Evolutionary conservation across 352 stramenopile genomes (phyloP).

Genomic region (Phytopythium helicoides): DNA sequence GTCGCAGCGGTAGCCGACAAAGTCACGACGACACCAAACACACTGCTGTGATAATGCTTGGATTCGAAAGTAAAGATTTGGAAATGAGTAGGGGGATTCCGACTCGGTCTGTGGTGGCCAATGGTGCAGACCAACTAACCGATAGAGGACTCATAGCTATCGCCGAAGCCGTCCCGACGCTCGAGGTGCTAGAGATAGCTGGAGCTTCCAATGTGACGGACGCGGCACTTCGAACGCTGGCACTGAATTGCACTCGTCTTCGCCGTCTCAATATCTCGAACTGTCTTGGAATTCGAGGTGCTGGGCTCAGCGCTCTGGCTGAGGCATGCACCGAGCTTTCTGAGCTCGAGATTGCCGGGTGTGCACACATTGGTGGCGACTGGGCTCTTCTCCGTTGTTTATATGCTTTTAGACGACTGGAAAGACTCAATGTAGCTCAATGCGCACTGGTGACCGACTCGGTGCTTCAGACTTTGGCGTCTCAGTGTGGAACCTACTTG

Average conservation of each 20-base stretch:
- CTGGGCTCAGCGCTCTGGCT: constrained; percentile 60
- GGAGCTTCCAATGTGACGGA: constrained; percentile 48
- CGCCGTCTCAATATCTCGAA: constrained; percentile 50
- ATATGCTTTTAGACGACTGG: constrained; percentile 49
- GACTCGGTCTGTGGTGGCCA: constrained; percentile 52
- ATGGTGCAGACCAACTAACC: constrained; percentile 65
- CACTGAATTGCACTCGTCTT: constrained; percentile 41
- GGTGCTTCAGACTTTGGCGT: constrained; percentile 77
- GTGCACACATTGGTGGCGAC: constrained; percentile 44
- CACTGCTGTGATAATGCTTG: background rate
- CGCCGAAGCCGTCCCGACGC: constrained; percentile 36
- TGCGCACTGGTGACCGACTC: constrained; percentile 85
- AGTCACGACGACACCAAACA: background rate
- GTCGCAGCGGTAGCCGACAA: constrained; percentile 2
- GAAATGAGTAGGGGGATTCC: constrained; percentile 9
- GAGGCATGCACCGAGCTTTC: constrained; percentile 42
- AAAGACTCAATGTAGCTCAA: constrained; percentile 58
- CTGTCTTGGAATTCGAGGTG: constrained; percentile 45
- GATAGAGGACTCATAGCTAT: constrained; percentile 53
- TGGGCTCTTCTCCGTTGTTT: constrained; percentile 73
- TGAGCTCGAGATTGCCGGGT: constrained; percentile 50
- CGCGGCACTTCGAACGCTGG: constrained; percentile 46
- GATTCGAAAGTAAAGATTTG: constrained; percentile 3
- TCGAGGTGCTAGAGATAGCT: constrained; percentile 61
- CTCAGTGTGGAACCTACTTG: constrained; percentile 61